phyloP scores from a whole-genome alignment of 2,329 filamentous ascomycete species.

The Cercospora citrullina region DNA sequence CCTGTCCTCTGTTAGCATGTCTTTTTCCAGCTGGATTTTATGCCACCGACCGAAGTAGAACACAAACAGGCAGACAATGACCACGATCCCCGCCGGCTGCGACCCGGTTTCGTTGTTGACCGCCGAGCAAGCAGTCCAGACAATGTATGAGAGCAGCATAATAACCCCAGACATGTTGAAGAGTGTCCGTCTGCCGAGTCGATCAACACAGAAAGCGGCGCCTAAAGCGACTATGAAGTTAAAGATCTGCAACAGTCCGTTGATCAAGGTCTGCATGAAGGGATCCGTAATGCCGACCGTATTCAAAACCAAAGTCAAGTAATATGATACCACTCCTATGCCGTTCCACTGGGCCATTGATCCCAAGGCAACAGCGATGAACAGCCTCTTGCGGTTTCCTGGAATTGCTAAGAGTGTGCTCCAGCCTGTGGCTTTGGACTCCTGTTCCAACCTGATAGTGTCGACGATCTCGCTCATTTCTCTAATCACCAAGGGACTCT shows the following conservation, averaged over 20 bases:
- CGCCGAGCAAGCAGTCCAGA: conserved; percentile 25
- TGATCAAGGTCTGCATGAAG: conserved; percentile 25
- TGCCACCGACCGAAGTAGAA: conserved; percentile 22
- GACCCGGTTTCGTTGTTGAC: conserved; percentile 27
- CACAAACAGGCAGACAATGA: conserved; percentile 29
- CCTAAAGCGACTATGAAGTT: conserved; percentile 24
- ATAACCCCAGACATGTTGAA: conserved; percentile 23
- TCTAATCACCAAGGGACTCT: conserved; percentile 56
- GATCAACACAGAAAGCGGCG: conserved; percentile 23
- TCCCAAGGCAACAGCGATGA: conserved; percentile 41
- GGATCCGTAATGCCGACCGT: conserved; percentile 43
- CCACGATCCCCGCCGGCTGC: conserved; percentile 26
- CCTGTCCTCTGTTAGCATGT: conserved; percentile 1
- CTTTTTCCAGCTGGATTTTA: not conserved
- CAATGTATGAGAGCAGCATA: conserved; percentile 24
- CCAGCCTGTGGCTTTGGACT: conserved; percentile 46
- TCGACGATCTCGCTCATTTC: conserved; percentile 63
- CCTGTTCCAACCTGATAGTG: conserved; percentile 57
- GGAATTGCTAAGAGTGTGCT: conserved; percentile 20
- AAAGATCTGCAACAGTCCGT: conserved; percentile 24
- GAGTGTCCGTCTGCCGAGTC: conserved; percentile 21
- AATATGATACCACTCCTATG: conserved; percentile 29
- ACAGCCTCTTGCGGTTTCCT: conserved; percentile 41
- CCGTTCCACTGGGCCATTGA: conserved; percentile 43
- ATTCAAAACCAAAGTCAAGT: conserved; percentile 23